Base-by-base conservation (phyloP, 1,284 basidiomycete species). In the Ustilago lituana region DNA sequence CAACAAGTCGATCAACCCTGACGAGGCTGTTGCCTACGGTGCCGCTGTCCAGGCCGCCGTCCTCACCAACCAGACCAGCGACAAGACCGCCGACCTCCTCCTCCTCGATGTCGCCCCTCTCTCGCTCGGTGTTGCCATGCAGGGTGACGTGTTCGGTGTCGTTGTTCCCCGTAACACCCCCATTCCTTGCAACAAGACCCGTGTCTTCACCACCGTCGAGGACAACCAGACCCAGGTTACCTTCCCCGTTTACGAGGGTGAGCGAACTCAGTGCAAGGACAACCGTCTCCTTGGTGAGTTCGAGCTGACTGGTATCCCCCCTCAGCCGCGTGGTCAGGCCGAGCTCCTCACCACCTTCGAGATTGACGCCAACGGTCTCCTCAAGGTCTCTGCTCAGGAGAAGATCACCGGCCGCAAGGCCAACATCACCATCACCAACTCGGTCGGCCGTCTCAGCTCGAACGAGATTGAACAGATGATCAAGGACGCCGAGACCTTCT, bases 1-100 rank as follows among this genome's bases (percentile, higher is more conserved):
- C 83, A 98, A 98, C 91, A 98, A 98, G 89, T 94, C 92, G 50
- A 84, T 84, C 82, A 85, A 85, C 84, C 84, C 84, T 64, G 84
- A 84, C 66, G 84, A 85, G 81, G 84, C 84, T 65, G 84, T 85
- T 53, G 84, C 84, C 44, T 84, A 59, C 77, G 80, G 80, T 76
- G 80, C 80, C 58, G 79, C 80, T 26, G 79, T 82, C 66, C 80
- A 82, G 73, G 80, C 77, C 55, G 80, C 79, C 52, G 80, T 82
- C 19, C 71, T 82, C 26, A 81, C 80, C 65, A 79, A 79, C 79
- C 80, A 82, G 77, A 81, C 79, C 43, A 77, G 73, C 62, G 80
- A 82, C 79, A 82, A 82, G 80, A 82, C 80, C 48, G 78, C 79
- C 45, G 80, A 82, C 69, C 73, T 82, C 33, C 77, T 82, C 52